Percentiles rank a stretch among this genome's conserved stretches.
Conservation (phyloP, 768 basidiomycete species). For the Podaxis sp. region DNA sequence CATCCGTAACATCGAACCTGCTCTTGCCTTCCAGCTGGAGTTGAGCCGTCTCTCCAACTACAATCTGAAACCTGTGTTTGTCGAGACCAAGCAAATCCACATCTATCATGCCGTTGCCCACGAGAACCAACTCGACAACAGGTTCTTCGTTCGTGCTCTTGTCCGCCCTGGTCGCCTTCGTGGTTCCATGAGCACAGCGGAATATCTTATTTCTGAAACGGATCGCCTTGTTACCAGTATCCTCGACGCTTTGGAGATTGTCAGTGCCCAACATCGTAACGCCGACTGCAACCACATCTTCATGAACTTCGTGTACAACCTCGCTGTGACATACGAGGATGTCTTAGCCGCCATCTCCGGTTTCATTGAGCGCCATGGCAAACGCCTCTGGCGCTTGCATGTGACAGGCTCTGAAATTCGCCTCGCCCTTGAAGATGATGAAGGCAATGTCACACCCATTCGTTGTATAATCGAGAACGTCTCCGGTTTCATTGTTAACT, state of each 20-base stretch:
- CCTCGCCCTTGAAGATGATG: conserved; percentile 88
- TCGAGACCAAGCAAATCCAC: conserved; percentile 96
- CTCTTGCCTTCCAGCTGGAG: conserved; percentile 96
- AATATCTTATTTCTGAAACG: conserved; percentile 98
- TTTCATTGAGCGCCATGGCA: conserved; percentile 98
- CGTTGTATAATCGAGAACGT: conserved; percentile 99
- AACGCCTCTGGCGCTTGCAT: conserved; percentile 95
- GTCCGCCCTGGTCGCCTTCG: conserved; percentile 93
- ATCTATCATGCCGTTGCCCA: conserved; percentile 94
- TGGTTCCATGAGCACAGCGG: conserved; percentile 90
- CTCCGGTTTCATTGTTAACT: conserved; percentile 98
- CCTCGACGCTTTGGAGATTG: conserved; percentile 92
- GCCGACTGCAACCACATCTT: conserved; percentile 99
- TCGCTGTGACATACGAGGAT: conserved; percentile 93
- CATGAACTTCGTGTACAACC: conserved; percentile 98
- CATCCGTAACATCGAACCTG: conserved; percentile 97
- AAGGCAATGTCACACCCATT: conserved; percentile 93
- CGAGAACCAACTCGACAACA: conserved; percentile 95
- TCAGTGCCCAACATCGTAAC: conserved; percentile 82
- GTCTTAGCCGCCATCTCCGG: conserved; percentile 97
- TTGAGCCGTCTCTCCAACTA: conserved; percentile 95
- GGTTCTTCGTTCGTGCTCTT: conserved; percentile 97
- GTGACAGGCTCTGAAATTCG: conserved; percentile 98
- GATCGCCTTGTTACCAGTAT: conserved; percentile 93
- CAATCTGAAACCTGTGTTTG: conserved; percentile 93